These are phyloP conservation scores for Sclerotinia nivalis DNA, from an alignment of 2,329 filamentous ascomycete genomes.

Conservation along the genomic window DNA sequence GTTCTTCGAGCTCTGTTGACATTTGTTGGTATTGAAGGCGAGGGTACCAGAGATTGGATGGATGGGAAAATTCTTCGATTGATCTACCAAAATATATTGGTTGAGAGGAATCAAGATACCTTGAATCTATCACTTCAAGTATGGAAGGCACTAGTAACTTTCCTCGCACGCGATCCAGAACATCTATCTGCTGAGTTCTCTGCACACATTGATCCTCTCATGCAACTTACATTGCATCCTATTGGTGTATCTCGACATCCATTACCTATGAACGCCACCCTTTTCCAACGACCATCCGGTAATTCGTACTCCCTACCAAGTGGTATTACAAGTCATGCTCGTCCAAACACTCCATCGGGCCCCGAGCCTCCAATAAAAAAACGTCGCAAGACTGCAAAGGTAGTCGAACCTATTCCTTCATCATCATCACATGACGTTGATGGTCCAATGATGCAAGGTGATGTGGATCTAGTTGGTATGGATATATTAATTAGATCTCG, in stretches of 20 bases:
- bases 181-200: conserved; percentile 72
- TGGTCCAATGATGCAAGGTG: conserved; percentile 95
- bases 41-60: conserved; percentile 84
- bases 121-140: conserved; percentile 82
- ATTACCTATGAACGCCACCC: conserved; percentile 82
- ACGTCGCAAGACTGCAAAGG: conserved; percentile 81
- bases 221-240: conserved; percentile 83
- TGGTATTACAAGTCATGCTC: conserved; percentile 48
- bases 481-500: conserved; percentile 88
- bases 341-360: conserved; percentile 43
- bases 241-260: conserved; percentile 90
- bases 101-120: conserved; percentile 85
- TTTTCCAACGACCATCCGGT: conserved; percentile 94
- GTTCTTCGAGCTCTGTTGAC: conserved; percentile 91
- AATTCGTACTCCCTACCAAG: conserved; percentile 67
- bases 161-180: conserved; percentile 61
- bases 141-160: conserved; percentile 76
- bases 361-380: conserved; percentile 66
- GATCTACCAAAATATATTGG: conserved; percentile 91
- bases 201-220: conserved; percentile 74
- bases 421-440: conserved; percentile 91
- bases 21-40: conserved; percentile 82
- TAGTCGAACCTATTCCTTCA: conserved; percentile 63
- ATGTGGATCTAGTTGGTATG: conserved; percentile 88
- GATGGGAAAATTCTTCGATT: conserved; percentile 85